Conservation (phyloP, 257 asterid species). For the Solanum medicagineum region DNA sequence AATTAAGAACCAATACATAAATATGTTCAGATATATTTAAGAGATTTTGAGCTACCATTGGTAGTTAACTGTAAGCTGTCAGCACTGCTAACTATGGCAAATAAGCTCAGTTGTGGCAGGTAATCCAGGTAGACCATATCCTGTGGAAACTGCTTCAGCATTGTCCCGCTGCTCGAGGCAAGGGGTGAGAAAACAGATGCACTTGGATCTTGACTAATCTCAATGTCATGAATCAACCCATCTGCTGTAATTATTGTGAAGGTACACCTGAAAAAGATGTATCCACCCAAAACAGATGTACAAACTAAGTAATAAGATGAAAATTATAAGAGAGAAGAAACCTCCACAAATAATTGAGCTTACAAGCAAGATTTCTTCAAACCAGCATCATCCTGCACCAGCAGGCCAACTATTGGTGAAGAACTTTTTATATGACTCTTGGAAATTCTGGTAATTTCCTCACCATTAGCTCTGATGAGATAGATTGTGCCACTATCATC, state of each 20-base stretch:
- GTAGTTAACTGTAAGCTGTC: constrained; percentile 24
- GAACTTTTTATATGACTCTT: constrained; percentile 53
- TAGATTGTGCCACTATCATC: constrained; percentile 60
- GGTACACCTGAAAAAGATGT: constrained; percentile 56
- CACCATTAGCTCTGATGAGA: constrained; percentile 77
- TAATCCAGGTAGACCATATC: constrained; percentile 76
- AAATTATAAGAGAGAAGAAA: constrained; percentile 4
- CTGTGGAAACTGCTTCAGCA: constrained; percentile 41
- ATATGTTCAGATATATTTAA: neutral
- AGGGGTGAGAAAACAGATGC: constrained; percentile 52
- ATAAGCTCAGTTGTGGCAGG: constrained; percentile 40
- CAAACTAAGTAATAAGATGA: constrained; percentile 12
- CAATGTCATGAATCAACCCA: constrained; percentile 73
- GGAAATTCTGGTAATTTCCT: constrained; percentile 73
- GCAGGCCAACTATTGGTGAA: constrained; percentile 63
- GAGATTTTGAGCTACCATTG: constrained; percentile 35
- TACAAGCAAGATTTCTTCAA: constrained; percentile 61
- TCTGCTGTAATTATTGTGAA: constrained; percentile 64
- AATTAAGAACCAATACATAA: neutral
- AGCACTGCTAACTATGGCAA: constrained; percentile 45
- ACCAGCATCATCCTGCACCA: constrained; percentile 43
- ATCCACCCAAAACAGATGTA: constrained; percentile 10
- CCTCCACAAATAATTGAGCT: constrained; percentile 13
- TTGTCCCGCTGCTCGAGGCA: constrained; percentile 21
- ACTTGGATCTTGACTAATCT: constrained; percentile 79